These are phyloP conservation scores for Trichoderma sp. DNA, from an alignment of 2,329 filamentous ascomycete species.

Conservation along the genomic window DNA sequence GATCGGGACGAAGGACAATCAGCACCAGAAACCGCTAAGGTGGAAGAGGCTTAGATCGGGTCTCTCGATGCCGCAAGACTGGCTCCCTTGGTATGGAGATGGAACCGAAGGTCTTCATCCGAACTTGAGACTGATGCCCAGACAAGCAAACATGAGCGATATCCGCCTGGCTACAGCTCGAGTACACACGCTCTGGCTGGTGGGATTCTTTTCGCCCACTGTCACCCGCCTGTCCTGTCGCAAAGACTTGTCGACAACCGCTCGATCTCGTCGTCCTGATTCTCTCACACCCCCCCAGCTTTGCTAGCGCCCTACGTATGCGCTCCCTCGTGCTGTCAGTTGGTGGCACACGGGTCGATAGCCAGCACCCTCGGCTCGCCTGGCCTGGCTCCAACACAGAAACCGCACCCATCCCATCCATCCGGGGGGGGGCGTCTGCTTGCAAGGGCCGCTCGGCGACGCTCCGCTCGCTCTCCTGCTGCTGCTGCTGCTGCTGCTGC, in stretches of 20 bases:
- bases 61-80: conserved; percentile 9
- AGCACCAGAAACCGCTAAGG: conserved; percentile 19
- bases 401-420: not conserved
- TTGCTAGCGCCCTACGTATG: conserved; percentile 11
- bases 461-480: not conserved
- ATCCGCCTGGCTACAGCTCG: not conserved
- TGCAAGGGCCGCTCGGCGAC: conserved; percentile 10
- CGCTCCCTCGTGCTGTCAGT: conserved; percentile 20
- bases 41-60: conserved; percentile 14
- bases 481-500: not conserved
- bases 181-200: not conserved
- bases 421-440: not conserved
- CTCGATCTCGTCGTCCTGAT: conserved; percentile 4
- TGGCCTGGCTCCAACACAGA: conserved; percentile 10
- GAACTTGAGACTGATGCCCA: not conserved
- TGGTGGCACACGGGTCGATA: conserved; percentile 19
- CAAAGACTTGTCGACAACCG: conserved; percentile 8
- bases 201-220: conserved; percentile 1
- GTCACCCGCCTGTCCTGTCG: conserved; percentile 17
- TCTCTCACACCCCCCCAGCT: conserved; percentile 25
- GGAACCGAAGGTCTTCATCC: not conserved
- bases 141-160: conserved; percentile 14
- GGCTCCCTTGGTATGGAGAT: not conserved
- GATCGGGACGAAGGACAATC: conserved; percentile 14
- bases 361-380: conserved; percentile 4